Percentiles rank a stretch among this genome's conserved stretches.
phyloP scores from a whole-genome alignment of 768 basidiomycete genomes.

The Lactifluus hygrophoroides region DNA sequence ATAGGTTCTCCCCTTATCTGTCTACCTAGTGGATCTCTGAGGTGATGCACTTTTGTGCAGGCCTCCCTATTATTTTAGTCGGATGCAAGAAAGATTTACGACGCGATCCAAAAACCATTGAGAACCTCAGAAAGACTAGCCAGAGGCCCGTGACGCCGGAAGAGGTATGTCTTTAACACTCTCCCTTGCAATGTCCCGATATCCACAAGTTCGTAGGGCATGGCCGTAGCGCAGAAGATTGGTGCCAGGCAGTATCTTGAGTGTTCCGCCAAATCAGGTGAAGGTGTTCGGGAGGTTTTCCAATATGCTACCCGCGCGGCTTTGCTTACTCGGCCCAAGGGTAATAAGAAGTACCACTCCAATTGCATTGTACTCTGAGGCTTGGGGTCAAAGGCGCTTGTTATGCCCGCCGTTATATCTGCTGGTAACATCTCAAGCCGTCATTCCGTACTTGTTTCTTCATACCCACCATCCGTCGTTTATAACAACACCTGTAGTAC shows the following conservation, averaged over 20 bases:
- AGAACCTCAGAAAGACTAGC: conserved; percentile 88
- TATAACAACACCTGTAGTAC: conserved; percentile 26
- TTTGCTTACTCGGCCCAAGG: conserved; percentile 51
- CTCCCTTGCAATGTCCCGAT: background rate
- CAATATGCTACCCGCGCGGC: conserved; percentile 94
- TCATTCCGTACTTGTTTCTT: conserved; percentile 20
- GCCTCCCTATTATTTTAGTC: conserved; percentile 92
- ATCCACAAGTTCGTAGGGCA: conserved; percentile 48
- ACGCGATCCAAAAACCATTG: conserved; percentile 86
- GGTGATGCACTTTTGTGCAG: conserved; percentile 95
- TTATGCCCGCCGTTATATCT: conserved; percentile 6
- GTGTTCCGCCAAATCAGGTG: conserved; percentile 92
- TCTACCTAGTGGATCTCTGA: conserved; percentile 87
- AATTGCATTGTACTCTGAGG: conserved; percentile 38
- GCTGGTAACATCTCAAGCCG: conserved; percentile 2
- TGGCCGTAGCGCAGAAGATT: conserved; percentile 94
- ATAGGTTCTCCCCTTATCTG: background rate
- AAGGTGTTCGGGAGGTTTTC: conserved; percentile 98
- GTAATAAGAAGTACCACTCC: conserved; percentile 31
- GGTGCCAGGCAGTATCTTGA: conserved; percentile 95
- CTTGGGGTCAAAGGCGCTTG: background rate
- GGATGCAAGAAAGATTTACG: conserved; percentile 99
- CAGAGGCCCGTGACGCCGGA: conserved; percentile 92
- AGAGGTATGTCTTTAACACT: conserved; percentile 49
- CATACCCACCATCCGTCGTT: conserved; percentile 33